phyloP scores from a whole-genome alignment of 2,329 filamentous ascomycete species.

The Xylaria sp. region DNA sequence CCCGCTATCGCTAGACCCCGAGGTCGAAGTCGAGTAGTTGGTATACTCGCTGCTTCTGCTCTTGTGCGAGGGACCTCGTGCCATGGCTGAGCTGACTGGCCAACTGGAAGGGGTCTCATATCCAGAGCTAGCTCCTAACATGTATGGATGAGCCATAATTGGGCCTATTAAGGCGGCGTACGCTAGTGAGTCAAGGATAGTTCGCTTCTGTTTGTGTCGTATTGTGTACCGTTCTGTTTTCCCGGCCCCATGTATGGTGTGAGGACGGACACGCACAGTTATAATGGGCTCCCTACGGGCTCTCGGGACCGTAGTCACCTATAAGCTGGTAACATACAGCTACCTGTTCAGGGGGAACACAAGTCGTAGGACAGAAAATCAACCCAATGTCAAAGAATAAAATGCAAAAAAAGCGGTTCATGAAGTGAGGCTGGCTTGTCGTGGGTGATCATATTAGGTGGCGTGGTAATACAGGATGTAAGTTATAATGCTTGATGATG shows the following conservation, averaged over 20 bases:
- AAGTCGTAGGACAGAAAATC: constrained; percentile 9
- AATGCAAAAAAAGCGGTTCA: constrained; percentile 14
- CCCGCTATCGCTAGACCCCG: constrained; percentile 23
- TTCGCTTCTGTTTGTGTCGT: constrained; percentile 3
- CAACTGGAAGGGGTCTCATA: constrained; percentile 17
- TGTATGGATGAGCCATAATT: constrained; percentile 17
- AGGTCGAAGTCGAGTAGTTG: constrained; percentile 8
- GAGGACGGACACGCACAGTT: constrained; percentile 3
- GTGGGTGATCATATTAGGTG: constrained; percentile 10
- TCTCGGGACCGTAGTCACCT: constrained; percentile 13
- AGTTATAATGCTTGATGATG: constrained; percentile 16
- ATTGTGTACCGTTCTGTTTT: constrained; percentile 15
- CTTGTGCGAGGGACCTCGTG: constrained; percentile 24
- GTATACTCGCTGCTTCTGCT: constrained; percentile 23
- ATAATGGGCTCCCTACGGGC: not conserved
- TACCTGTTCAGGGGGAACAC: constrained; percentile 7
- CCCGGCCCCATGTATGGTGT: constrained; percentile 7
- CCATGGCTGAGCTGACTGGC: constrained; percentile 25
- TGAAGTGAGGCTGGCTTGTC: constrained; percentile 12
- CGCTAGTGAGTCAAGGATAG: not conserved
- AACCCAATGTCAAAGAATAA: constrained; percentile 12
- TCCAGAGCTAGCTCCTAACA: constrained; percentile 15
- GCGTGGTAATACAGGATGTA: constrained; percentile 23
- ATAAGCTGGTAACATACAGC: constrained; percentile 16
- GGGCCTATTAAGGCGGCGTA: not conserved